Base-by-base conservation (phyloP, 345 rosid species). In the Populus tremula region DNA sequence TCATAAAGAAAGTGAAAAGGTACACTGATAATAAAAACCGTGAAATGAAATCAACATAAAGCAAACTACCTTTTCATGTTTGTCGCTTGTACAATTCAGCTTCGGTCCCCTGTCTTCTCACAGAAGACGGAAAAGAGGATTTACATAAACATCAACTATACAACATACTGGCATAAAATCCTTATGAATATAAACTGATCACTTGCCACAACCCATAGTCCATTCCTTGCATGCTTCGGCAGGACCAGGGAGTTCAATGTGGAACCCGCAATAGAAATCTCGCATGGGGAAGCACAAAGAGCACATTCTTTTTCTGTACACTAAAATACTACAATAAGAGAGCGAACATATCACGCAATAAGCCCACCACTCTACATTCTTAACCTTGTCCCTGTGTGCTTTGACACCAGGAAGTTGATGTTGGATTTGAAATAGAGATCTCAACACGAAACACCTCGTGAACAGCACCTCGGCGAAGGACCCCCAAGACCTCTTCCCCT, bases 371-470 rank as follows among this genome's bases (percentile, higher is more conserved):
- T 62, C 54, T 50, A 36, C 8, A 29, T 8, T 20, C 47, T 45
- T 76, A 81, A 67, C n/a, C 12, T 16, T 6, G 76, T 70, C 66
- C 11, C 29, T 23, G 69, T 8, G 75, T 13, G 77, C 72, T 75
- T 61, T 70, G 83, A 64, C 41, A 62, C 85, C 86, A 88, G 56
- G 87, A 82, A 4, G 82, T 69, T 69, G 76, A 33, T 17, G 79
- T 67, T 61, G 82, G 76, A 79, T 77, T 81, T 29, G 83, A 70
- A 4, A 81, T 70, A 20, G 87, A 86, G 78, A 91, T 86, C 81
- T 88, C 89, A 72, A 94, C 86, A 1, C 89, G 87, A 27, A 91
- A 74, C 63, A 94, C 90, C 82, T 91, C 93, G 16, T 89, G 89
- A 85, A 91, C 81, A 67, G 92, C 92, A 74, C 93, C 93, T 17